phyloP scores from a whole-genome alignment of 1,284 basidiomycete genomes.

The Leccinum glutinopallens region DNA sequence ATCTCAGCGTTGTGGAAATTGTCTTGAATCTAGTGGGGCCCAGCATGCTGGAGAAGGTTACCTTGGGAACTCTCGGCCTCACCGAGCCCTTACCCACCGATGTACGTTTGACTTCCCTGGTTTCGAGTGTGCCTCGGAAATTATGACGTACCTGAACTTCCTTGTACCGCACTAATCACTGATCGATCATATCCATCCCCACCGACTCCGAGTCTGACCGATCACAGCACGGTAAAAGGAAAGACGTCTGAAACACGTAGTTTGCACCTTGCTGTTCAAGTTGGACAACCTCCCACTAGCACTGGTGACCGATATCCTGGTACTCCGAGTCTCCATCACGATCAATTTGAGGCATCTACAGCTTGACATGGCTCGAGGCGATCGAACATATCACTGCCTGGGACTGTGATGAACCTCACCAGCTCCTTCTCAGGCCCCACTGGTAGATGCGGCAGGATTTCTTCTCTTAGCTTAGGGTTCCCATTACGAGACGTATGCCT shows the following conservation, averaged over 20 bases:
- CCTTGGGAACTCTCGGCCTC: background rate
- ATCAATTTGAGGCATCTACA: background rate
- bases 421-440: background rate
- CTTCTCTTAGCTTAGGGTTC: background rate
- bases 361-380: background rate
- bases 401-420: background rate
- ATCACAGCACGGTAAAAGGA: background rate
- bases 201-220: background rate
- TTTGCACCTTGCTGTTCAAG: background rate
- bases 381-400: background rate
- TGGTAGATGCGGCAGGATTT: background rate
- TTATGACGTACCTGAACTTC: background rate
- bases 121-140: background rate
- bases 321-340: background rate
- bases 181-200: background rate
- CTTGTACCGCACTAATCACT: background rate
- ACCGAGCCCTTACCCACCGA: background rate
- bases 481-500: background rate
- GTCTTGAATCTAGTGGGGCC: background rate
- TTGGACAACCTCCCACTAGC: background rate
- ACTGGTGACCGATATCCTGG: background rate
- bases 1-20: background rate
- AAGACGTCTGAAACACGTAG: background rate
- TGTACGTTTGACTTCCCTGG: background rate
- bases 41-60: background rate